These are phyloP conservation scores for Solanum hybrid DNA, from an alignment of 305 asterid genomes.

Conservation along the genomic window DNA sequence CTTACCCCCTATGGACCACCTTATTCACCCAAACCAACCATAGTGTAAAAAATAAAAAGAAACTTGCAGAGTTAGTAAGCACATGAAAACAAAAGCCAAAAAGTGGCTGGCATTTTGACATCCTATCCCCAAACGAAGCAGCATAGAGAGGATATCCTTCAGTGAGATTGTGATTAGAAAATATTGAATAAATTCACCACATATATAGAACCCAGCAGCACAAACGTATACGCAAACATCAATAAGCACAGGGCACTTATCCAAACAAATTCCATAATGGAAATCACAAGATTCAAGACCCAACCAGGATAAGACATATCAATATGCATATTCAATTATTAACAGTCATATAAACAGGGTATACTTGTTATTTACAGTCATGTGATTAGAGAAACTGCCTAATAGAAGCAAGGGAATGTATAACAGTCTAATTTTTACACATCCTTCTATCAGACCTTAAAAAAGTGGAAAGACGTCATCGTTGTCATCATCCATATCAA, in stretches of 20 bases:
- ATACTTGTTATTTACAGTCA: constrained; percentile 28
- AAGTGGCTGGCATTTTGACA: background rate
- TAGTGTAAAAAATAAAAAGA: background rate
- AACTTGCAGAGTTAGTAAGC: background rate
- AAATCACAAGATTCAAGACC: background rate
- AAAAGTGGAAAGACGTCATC: constrained; percentile 36
- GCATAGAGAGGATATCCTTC: background rate
- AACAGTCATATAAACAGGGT: background rate
- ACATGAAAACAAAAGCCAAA: background rate
- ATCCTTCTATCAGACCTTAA: constrained; percentile 25
- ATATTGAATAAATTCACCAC: background rate
- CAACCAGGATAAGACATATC: background rate
- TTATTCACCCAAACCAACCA: background rate
- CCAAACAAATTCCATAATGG: background rate
- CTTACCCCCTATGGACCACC: background rate
- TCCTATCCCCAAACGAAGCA: background rate
- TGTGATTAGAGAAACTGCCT: constrained; percentile 1
- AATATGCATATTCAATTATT: background rate
- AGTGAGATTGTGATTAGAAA: background rate
- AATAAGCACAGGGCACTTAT: background rate
- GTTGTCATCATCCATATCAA: constrained; percentile 47
- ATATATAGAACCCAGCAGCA: background rate
- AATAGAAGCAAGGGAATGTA: constrained; percentile 25
- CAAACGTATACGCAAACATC: background rate
- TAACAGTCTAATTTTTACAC: background rate